Percentiles rank a stretch among this genome's conserved stretches.
Evolutionary conservation across 176 grass and related monocot species (phyloP).

Genomic region (Poa pratensis): DNA sequence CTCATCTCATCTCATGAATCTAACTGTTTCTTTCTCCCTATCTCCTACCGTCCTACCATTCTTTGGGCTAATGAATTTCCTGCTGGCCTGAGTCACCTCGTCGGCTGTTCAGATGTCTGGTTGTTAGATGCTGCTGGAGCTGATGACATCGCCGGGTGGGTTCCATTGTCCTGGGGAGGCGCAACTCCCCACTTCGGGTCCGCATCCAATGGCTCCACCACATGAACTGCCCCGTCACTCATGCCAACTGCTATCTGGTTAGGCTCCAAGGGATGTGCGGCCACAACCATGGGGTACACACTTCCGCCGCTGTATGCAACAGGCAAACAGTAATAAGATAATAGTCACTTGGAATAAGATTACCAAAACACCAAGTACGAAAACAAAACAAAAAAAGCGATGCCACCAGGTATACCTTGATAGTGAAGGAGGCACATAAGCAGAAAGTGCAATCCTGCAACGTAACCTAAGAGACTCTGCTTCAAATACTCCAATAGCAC

Average conservation of each 20-base stretch:
- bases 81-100: conserved; percentile 53
- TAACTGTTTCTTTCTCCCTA: conserved; percentile 63
- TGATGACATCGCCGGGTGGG: conserved; percentile 60
- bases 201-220: conserved; percentile 78
- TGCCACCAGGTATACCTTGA: conserved; percentile 53
- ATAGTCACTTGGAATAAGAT: not conserved
- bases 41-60: conserved; percentile 62
- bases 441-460: conserved; percentile 80
- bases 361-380: not conserved
- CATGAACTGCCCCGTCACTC: conserved; percentile 87
- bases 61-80: conserved; percentile 44
- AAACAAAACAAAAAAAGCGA: not conserved
- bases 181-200: conserved; percentile 86
- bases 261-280: conserved; percentile 87
- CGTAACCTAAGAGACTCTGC: conserved; percentile 73
- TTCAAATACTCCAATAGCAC: conserved; percentile 98
- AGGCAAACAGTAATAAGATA: conserved; percentile 22
- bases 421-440: conserved; percentile 86
- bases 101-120: conserved; percentile 71
- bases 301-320: conserved; percentile 58
- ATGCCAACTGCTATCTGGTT: conserved; percentile 98
- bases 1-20: conserved; percentile 35
- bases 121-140: conserved; percentile 51
- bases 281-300: conserved; percentile 75
- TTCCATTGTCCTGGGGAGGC: conserved; percentile 77